These are phyloP conservation scores for Zostera marina DNA, from an alignment of 116 monocot species.

Conservation along the genomic window DNA sequence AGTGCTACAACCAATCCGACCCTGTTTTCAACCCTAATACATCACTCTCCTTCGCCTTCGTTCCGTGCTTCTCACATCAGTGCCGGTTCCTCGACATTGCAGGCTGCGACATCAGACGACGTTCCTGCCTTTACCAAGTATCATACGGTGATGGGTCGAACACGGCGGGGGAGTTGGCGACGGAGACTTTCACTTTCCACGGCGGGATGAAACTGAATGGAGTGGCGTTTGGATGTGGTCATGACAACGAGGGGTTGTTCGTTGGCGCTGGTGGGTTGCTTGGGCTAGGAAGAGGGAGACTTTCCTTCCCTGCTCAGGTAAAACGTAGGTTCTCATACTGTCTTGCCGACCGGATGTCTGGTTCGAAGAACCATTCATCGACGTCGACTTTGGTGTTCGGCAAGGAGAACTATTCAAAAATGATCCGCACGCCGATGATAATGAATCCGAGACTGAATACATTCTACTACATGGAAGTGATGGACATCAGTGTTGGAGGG, in stretches of 20 bases:
- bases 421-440: conserved; percentile 46
- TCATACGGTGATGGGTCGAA: conserved; percentile 79
- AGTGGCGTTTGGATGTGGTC: conserved; percentile 72
- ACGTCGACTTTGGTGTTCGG: conserved; percentile 54
- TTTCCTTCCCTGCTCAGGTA: conserved; percentile 64
- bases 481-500: conserved; percentile 69
- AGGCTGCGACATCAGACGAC: conserved; percentile 34
- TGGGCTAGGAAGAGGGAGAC: conserved; percentile 58
- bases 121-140: conserved; percentile 66
- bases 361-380: conserved; percentile 10
- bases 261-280: conserved; percentile 68
- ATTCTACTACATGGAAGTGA: conserved; percentile 77
- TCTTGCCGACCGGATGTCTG: conserved; percentile 47
- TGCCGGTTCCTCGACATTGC: conserved; percentile 56
- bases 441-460: conserved; percentile 52
- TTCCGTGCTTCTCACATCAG: conserved; percentile 40
- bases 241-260: conserved; percentile 78
- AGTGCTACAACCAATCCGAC: conserved; percentile 62
- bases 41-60: conserved; percentile 42
- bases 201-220: conserved; percentile 27
- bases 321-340: conserved; percentile 65
- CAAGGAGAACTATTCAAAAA: conserved; percentile 7
- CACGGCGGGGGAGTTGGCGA: conserved; percentile 59
- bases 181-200: conserved; percentile 65
- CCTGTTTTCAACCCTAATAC: conserved; percentile 49